A percentile compares a stretch with the other conserved stretches of the same genome.
Evolutionary conservation across 163 green algal species (phyloP).

Genomic region (Picocystis sp.): DNA sequence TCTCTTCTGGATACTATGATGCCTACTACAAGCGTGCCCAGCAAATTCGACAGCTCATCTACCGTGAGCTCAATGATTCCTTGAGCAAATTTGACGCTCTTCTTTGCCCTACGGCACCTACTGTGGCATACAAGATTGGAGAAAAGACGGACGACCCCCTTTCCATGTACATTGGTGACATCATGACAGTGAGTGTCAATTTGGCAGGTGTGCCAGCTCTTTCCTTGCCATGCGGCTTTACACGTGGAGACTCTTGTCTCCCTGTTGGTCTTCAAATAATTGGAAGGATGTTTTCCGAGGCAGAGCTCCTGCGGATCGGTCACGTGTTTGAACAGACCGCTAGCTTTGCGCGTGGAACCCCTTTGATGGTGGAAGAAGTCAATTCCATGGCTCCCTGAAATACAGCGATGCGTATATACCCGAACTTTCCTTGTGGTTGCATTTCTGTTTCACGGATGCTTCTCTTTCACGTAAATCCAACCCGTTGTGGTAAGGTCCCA

Average conservation of each 20-base stretch:
- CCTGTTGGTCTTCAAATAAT: slow-evolving; percentile 82
- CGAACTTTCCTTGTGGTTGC: too few relatives aligned
- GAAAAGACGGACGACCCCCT: slow-evolving; percentile 63
- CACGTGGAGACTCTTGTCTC: slow-evolving; percentile 16
- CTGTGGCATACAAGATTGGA: slow-evolving; percentile 57
- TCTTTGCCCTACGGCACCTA: slow-evolving; percentile 61
- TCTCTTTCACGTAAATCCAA: too few relatives aligned
- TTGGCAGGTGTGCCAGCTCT: slow-evolving; percentile 81
- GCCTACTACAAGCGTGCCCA: slow-evolving; percentile 90
- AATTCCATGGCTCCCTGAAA: too few relatives aligned
- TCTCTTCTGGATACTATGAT: slow-evolving; percentile 85
- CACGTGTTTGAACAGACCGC: slow-evolving; percentile 1
- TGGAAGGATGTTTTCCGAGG: slow-evolving; percentile 43
- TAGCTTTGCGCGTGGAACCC: not conserved
- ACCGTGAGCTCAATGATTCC: slow-evolving; percentile 43
- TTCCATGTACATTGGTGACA: slow-evolving; percentile 83
- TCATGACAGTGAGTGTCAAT: slow-evolving; percentile 70
- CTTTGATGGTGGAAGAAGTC: too few relatives aligned
- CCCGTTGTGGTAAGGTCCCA: too few relatives aligned
- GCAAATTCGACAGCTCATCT: slow-evolving; percentile 68
- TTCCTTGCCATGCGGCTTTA: slow-evolving; percentile 53
- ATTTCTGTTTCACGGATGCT: too few relatives aligned
- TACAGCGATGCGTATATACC: too few relatives aligned
- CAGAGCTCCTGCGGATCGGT: not conserved
- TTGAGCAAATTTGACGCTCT: slow-evolving; percentile 60